Conservation (phyloP, 768 basidiomycete genomes). For the Suillus placidus region DNA sequence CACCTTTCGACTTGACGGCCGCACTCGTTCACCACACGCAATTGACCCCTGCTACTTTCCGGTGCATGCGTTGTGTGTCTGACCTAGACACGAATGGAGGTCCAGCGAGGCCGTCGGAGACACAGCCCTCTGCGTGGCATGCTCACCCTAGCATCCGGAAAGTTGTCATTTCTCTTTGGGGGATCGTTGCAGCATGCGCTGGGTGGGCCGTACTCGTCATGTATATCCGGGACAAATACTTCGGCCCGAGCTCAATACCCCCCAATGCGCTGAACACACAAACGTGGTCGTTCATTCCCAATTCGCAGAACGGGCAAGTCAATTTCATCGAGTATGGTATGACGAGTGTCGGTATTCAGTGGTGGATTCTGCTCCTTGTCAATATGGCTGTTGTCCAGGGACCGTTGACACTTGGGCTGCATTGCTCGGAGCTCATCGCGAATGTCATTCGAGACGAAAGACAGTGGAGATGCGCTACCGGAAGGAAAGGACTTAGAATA, state of each 20-base stretch:
- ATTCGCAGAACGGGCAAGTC: slow-evolving; percentile 2
- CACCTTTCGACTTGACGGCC: slow-evolving; percentile 33
- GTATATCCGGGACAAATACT: slow-evolving; percentile 1
- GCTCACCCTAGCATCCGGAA: slow-evolving; percentile 28
- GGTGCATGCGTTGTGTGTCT: slow-evolving; percentile 31
- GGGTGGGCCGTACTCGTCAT: slow-evolving; percentile 25
- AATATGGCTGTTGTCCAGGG: slow-evolving; percentile 32
- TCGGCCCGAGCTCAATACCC: no score
- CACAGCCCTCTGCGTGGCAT: slow-evolving; percentile 32
- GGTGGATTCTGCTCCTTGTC: slow-evolving; percentile 29
- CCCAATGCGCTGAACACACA: neutral
- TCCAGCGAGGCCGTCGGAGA: slow-evolving; percentile 18
- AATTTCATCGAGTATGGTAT: slow-evolving; percentile 24
- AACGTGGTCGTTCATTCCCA: slow-evolving; percentile 33
- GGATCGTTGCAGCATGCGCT: slow-evolving; percentile 23
- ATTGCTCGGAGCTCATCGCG: slow-evolving; percentile 31
- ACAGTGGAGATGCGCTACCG: slow-evolving; percentile 29
- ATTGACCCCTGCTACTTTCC: slow-evolving; percentile 22
- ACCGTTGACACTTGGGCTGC: slow-evolving; percentile 30
- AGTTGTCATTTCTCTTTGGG: slow-evolving; percentile 27
- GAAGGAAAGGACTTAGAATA: slow-evolving; percentile 17
- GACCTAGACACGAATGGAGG: slow-evolving; percentile 6
- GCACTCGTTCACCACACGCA: slow-evolving; percentile 32
- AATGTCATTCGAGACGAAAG: slow-evolving; percentile 34
- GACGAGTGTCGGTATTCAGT: slow-evolving; percentile 18